phyloP scores from a whole-genome alignment of 176 grass and related monocot genomes.

The Bothriochloa decipiens region DNA sequence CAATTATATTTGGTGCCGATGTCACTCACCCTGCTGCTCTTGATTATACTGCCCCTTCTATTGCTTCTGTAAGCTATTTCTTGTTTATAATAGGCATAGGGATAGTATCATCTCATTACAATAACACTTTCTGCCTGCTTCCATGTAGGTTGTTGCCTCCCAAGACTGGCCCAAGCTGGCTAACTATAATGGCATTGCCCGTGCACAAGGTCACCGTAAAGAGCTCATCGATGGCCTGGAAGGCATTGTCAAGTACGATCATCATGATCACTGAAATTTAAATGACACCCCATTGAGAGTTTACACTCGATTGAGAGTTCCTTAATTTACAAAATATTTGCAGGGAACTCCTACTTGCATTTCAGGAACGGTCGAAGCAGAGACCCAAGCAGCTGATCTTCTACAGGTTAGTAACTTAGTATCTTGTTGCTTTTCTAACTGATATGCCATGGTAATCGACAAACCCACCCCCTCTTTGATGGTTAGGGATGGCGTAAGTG shows the following conservation, averaged over 20 bases:
- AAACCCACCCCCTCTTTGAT: not conserved
- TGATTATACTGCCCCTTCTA: slow-evolving; percentile 64
- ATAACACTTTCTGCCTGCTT: slow-evolving; percentile 20
- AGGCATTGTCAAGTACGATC: slow-evolving; percentile 47
- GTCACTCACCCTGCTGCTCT: slow-evolving; percentile 71
- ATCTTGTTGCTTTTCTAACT: not conserved
- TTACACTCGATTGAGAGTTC: not conserved
- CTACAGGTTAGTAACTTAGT: slow-evolving; percentile 52
- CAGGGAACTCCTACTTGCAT: slow-evolving; percentile 68
- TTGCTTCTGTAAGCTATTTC: slow-evolving; percentile 66
- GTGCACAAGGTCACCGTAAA: slow-evolving; percentile 50
- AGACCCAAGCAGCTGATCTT: slow-evolving; percentile 71
- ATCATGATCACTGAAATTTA: not conserved
- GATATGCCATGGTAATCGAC: not conserved
- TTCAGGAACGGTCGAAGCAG: slow-evolving; percentile 31
- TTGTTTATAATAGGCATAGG: not conserved
- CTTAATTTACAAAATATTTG: slow-evolving; percentile 13
- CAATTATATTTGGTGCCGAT: slow-evolving; percentile 78
- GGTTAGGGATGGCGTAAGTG: slow-evolving; percentile 74
- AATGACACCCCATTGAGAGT: not conserved
- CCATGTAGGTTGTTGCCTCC: slow-evolving; percentile 72
- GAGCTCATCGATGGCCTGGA: slow-evolving; percentile 64
- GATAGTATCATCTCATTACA: slow-evolving; percentile 9
- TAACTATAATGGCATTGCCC: slow-evolving; percentile 61
- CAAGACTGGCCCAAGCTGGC: slow-evolving; percentile 77